These are phyloP conservation scores for Saprolegnia parasitica DNA, from an alignment of 352 stramenopile species.

Conservation along the genomic window DNA sequence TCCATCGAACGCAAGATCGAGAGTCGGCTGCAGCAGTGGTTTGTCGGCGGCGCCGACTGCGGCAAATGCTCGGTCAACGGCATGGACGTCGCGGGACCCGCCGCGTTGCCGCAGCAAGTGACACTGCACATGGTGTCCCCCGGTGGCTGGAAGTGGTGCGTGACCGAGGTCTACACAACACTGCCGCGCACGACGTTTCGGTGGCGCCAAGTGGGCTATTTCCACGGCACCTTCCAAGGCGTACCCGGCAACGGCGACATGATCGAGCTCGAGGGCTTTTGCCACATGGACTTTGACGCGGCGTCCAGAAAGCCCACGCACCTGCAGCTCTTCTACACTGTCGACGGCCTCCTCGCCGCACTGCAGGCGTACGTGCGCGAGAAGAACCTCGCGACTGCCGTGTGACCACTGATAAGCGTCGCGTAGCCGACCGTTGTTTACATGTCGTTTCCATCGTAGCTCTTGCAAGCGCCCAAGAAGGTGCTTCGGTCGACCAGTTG, in stretches of 20 bases:
- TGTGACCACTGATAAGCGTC: no score
- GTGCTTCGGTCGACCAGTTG: no score
- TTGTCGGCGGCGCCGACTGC: not conserved
- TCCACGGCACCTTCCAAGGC: constrained; percentile 6
- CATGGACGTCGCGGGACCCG: not conserved
- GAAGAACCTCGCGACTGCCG: not conserved
- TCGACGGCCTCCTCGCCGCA: not conserved
- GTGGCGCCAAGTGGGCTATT: constrained; percentile 13
- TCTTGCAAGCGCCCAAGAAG: no score
- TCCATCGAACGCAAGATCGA: constrained; percentile 4
- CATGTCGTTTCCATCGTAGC: no score
- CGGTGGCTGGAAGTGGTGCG: constrained; percentile 9
- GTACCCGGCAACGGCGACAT: constrained; percentile 4
- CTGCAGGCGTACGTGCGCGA: not conserved
- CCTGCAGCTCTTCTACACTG: not conserved
- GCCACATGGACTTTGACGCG: constrained; percentile 15
- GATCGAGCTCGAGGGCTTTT: constrained; percentile 12
- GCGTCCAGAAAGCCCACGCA: not conserved
- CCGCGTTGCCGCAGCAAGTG: not conserved
- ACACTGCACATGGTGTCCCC: constrained; percentile 11
- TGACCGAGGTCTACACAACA: constrained; percentile 2
- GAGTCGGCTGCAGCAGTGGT: not conserved
- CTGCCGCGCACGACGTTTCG: constrained; percentile 1
- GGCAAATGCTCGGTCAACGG: not conserved
- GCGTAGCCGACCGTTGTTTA: no score